Base-by-base conservation (phyloP, 139 green algal genomes). In the Zygnema cylindricum region DNA sequence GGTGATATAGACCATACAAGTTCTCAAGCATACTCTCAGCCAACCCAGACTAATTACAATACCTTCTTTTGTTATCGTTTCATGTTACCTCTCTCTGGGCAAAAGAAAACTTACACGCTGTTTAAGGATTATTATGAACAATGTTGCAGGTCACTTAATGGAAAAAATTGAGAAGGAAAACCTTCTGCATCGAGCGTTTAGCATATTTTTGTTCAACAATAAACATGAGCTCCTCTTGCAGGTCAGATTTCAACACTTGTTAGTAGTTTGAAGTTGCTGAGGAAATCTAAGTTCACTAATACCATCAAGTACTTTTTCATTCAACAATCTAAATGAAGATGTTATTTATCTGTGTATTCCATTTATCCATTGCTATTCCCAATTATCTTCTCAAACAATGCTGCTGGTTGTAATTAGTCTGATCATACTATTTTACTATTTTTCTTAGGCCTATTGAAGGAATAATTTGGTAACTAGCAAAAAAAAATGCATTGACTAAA, bases 181-280 rank as follows among this genome's bases (percentile, higher is more conserved):
- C 0, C 11, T 93, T 42, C 93, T 98, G 71, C 97, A 99, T 91
- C 93, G 97, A 41, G 97, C 97, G 35, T 99, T 99, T 91, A 96
- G 89, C 57, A 96, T 99, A 1, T 99, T 99, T 89, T 90, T 99
- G 1, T 99, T 99, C 92, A 92, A 98, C 88, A 86, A 84, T 0
- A 69, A 96, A 23, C 94, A 96, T 76, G 82, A 94, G 55, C 95
- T 99, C 40, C 93, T 99, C 77, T 93, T 99, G 77, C 97, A 99
- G 93, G 83, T 88, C 40, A n/a, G n/a, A n/a, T n/a, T n/a, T n/a
- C n/a, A n/a, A n/a, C n/a, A n/a, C n/a, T n/a, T n/a, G n/a, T n/a
- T n/a, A n/a, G n/a, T n/a, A n/a, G n/a, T n/a, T n/a, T n/a, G n/a
- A n/a, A n/a, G n/a, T n/a, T n/a, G n/a, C n/a, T n/a, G n/a, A n/a